phyloP scores from a whole-genome alignment of 2,329 filamentous ascomycete species.

The Fusarium sulawesiense region DNA sequence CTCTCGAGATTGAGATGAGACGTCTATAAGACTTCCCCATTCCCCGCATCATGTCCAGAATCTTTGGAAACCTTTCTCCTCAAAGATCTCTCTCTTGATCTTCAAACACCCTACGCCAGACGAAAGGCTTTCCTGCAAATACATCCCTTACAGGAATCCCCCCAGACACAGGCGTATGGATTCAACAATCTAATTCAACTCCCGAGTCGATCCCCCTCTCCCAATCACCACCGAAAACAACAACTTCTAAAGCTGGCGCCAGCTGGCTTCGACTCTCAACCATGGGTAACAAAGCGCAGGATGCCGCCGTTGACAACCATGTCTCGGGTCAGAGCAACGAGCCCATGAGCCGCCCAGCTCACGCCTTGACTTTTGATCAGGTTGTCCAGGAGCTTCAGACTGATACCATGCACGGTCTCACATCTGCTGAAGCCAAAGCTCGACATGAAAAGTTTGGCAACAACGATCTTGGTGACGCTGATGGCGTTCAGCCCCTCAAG shows the following conservation, averaged over 20 bases:
- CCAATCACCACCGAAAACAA: neutral
- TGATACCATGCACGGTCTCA: conserved; percentile 65
- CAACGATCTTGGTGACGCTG: conserved; percentile 64
- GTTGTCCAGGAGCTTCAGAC: conserved; percentile 65
- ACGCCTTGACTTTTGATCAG: conserved; percentile 61
- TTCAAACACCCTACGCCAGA: conserved; percentile 31
- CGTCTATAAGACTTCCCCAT: conserved; percentile 43
- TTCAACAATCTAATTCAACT: conserved; percentile 7
- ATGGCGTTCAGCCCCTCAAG: conserved; percentile 65
- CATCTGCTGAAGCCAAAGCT: conserved; percentile 60
- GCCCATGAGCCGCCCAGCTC: conserved; percentile 66
- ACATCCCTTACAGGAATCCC: conserved; percentile 31
- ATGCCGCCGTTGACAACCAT: conserved; percentile 38
- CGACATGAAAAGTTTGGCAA: conserved; percentile 66
- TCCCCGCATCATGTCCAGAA: conserved; percentile 32
- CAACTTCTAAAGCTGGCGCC: conserved; percentile 35
- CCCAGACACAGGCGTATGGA: conserved; percentile 37
- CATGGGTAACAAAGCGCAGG: conserved; percentile 38
- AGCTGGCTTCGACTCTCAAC: conserved; percentile 23
- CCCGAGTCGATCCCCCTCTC: conserved; percentile 8
- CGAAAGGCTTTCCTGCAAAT: conserved; percentile 40
- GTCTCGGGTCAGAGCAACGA: conserved; percentile 52
- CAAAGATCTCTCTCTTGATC: conserved; percentile 34
- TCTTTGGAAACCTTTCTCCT: conserved; percentile 13
- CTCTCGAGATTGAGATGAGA: too few relatives aligned